Evolutionary conservation across 495 filamentous ascomycete genomes (phyloP), one percentile per base, ranked within the genome.

Genomic region (Neurospora tetraspora): DNA sequence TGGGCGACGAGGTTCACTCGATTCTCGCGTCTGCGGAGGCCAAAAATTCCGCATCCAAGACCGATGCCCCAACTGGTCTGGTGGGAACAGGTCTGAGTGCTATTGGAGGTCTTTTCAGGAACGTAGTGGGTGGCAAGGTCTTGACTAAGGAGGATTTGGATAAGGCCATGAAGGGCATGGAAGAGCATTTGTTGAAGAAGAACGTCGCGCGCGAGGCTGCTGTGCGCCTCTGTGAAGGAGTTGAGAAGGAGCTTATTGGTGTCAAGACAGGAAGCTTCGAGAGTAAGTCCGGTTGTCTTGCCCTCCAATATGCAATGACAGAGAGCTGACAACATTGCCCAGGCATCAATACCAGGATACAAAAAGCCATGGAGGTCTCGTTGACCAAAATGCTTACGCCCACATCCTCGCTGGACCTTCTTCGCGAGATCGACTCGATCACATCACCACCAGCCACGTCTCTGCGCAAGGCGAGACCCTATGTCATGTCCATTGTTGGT

Each of bases 181-280:
- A 97, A 74, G 94, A 97, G 70, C 96, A 98, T 82, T 86, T 99
- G 6, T 80, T 98, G 65, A 91, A 91, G 81, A 99, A 99, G 86
- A 99, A 99, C 77, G 94, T 99, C 65, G 96, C 96, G 9, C 91
- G 92, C 47, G 95, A 98, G 83, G 96, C 96, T 39, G 96, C 96
- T 9, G 87, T 96, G 42, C 92, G 96, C 70, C 85, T 99, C 43
- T 97, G 94, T 80, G 92, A 97, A 69, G 92, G 93, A 40, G 95
- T 98, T 10, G 91, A 97, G 80, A 90, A 90, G 72, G 93, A 97
- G 74, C 86, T 99, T 34, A 83, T 97, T 38, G 94, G 96, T 6
- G 89, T 94, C 69, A 97, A 96, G 86, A 99, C 96, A 4, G 93
- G 88, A 20, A 96, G 86, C 78, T 99, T 98, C 81, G 94, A 97